Evolutionary conservation across 805 yeast species (phyloP).

Genomic region (Wickerhamomyces queroliae): DNA sequence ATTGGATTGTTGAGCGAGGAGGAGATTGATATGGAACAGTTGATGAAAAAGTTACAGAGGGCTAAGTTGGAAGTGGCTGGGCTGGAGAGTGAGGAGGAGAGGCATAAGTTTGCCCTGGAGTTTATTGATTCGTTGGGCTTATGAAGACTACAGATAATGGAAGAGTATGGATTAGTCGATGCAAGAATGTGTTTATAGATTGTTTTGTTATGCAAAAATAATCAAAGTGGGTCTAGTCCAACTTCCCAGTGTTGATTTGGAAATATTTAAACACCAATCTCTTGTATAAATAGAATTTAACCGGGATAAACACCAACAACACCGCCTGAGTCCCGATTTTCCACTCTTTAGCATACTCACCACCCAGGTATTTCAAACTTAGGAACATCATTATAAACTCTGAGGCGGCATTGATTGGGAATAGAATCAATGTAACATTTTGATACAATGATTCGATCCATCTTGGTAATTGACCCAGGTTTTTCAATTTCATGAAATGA

Average conservation of each 20-base stretch:
- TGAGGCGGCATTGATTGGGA: conserved; percentile 8
- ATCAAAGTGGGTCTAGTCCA: too few species aligned
- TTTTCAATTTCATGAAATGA: conserved; percentile 11
- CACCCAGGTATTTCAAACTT: conserved; percentile 8
- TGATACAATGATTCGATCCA: conserved; percentile 4
- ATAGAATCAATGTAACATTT: conserved; percentile 5
- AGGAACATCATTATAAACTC: conserved; percentile 17
- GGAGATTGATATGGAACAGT: neutral
- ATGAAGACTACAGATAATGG: too few species aligned
- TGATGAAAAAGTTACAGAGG: neutral
- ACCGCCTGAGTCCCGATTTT: conserved; percentile 3
- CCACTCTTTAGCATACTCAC: neutral
- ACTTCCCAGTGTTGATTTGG: conserved; percentile 3
- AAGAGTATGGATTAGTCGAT: too few species aligned
- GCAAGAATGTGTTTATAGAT: too few species aligned
- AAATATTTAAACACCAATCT: conserved; percentile 10
- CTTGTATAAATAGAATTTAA: conserved; percentile 11
- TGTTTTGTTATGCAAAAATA: too few species aligned
- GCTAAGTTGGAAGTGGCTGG: conserved; percentile 1
- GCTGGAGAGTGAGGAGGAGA: neutral
- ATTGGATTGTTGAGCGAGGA: neutral
- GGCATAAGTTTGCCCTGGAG: neutral
- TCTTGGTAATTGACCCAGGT: conserved; percentile 4
- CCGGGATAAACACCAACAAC: conserved; percentile 14
- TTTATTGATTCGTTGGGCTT: conserved; percentile 7